Base-by-base conservation (phyloP, 768 basidiomycete species). In the Gautieria morchelliformis region DNA sequence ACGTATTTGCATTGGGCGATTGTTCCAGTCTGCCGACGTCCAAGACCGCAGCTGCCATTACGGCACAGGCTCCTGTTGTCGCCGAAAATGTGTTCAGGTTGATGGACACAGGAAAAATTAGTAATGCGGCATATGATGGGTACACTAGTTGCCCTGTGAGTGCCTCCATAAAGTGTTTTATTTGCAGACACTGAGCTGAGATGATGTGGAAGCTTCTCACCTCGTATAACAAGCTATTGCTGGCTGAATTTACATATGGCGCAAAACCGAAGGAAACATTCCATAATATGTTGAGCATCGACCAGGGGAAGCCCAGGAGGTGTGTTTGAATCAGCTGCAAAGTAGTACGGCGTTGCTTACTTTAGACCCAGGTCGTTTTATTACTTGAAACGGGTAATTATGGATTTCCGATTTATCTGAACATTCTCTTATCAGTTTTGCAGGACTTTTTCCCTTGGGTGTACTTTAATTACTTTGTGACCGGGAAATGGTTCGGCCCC, bases 161-260 rank as follows among this genome's bases (percentile, higher is more conserved):
- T 72, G 41, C 42, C 27, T 46, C 15, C 48, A 12, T n/a, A 39
- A 14, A 44, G 45, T 60, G 35, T 15, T 55, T n/a, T 51, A 14
- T 37, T 37, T 9, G 5, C 27, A 2, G n/a, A 17, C 42, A 44
- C 42, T 44, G 8, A 44, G 20, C 14, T 37, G 35, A 37, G 35
- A 9, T 37, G 42, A 44, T 20, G 3, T n/a, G 35, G 14, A 37
- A 64, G 56, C 63, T 67, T 33, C 79, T 65, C 10, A 66, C 64
- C 8, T 64, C 64, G 4, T 65, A 65, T 62, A 56, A 69, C 61
- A 60, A 73, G 64, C 70, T 77, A 56, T 69, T 97, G 82, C 77
- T 97, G 54, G 86, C 89, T 27, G 94, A 97, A 70, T 97, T 97
- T 78, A 90, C 89, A 68, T 99, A 97, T 69, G 93, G 90, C 15